Conservation (phyloP, 768 basidiomycete species). For the Agrocybe praecox region DNA sequence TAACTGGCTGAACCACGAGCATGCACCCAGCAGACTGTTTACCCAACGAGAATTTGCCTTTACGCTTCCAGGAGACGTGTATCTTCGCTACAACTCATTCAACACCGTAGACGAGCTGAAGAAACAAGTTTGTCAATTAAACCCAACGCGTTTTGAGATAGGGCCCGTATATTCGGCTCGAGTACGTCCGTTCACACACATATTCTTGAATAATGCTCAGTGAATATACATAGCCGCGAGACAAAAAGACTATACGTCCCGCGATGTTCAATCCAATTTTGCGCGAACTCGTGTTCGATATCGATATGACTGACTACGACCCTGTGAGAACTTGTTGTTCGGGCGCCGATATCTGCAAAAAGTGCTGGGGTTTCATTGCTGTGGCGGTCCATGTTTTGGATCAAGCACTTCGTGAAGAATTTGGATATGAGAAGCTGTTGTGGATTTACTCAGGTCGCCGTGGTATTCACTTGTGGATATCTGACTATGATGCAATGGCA, state of each 20-base stretch:
- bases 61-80: conserved; percentile 88
- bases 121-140: conserved; percentile 80
- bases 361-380: conserved; percentile 95
- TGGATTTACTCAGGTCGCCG: conserved; percentile 99
- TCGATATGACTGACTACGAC: conserved; percentile 99
- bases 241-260: conserved; percentile 75
- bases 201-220: not conserved
- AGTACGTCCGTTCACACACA: conserved; percentile 47
- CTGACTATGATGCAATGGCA: conserved; percentile 83
- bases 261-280: conserved; percentile 75
- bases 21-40: conserved; percentile 76
- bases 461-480: conserved; percentile 98
- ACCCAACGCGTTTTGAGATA: conserved; percentile 95
- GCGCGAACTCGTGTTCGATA: conserved; percentile 98
- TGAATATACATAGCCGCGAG: conserved; percentile 66
- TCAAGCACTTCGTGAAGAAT: conserved; percentile 77
- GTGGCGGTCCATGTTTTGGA: conserved; percentile 91
- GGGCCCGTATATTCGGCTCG: conserved; percentile 90
- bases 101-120: conserved; percentile 85
- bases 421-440: conserved; percentile 86
- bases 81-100: conserved; percentile 95
- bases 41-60: conserved; percentile 96
- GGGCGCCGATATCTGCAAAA: conserved; percentile 85
- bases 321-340: conserved; percentile 93
- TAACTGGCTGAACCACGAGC: conserved; percentile 93